phyloP scores from a whole-genome alignment of 75 land plant species.

The Sequoiadendron giganteum region DNA sequence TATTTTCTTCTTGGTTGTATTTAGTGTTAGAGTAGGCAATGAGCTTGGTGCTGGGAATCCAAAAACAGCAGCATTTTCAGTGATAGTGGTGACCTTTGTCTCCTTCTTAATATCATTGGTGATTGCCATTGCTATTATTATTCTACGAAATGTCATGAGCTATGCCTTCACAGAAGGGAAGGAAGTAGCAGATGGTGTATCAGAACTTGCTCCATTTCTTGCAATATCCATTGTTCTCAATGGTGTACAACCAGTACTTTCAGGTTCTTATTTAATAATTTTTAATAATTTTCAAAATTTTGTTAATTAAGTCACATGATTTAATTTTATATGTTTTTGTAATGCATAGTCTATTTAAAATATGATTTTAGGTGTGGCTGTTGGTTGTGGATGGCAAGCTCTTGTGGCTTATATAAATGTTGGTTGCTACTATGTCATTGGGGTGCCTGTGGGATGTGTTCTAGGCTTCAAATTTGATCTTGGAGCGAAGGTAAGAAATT shows the following conservation, averaged over 20 bases:
- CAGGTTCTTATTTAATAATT: slow-evolving; percentile 34
- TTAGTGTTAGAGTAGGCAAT: slow-evolving; percentile 57
- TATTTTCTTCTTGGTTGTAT: not conserved
- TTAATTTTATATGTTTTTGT: too few relatives aligned
- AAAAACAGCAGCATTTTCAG: slow-evolving; percentile 52
- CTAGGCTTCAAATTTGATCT: slow-evolving; percentile 58
- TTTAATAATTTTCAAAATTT: not conserved
- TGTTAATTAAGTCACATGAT: too few relatives aligned
- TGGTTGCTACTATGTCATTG: slow-evolving; percentile 60
- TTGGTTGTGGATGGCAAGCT: slow-evolving; percentile 86
- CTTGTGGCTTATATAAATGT: slow-evolving; percentile 59
- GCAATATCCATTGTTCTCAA: slow-evolving; percentile 60
- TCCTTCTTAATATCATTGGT: slow-evolving; percentile 34
- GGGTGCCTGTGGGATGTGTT: slow-evolving; percentile 53
- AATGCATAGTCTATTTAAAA: too few relatives aligned
- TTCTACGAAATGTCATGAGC: slow-evolving; percentile 46
- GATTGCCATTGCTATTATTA: slow-evolving; percentile 20
- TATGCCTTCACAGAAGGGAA: slow-evolving; percentile 53
- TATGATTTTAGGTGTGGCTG: slow-evolving; percentile 45
- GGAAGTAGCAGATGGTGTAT: slow-evolving; percentile 37
- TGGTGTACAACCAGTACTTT: slow-evolving; percentile 76
- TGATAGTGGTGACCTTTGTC: slow-evolving; percentile 30
- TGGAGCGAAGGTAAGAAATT: slow-evolving; percentile 41
- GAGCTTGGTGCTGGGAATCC: slow-evolving; percentile 76
- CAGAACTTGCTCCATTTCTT: slow-evolving; percentile 51